phyloP scores from a whole-genome alignment of 345 rosid species.

The Salix udensis region DNA sequence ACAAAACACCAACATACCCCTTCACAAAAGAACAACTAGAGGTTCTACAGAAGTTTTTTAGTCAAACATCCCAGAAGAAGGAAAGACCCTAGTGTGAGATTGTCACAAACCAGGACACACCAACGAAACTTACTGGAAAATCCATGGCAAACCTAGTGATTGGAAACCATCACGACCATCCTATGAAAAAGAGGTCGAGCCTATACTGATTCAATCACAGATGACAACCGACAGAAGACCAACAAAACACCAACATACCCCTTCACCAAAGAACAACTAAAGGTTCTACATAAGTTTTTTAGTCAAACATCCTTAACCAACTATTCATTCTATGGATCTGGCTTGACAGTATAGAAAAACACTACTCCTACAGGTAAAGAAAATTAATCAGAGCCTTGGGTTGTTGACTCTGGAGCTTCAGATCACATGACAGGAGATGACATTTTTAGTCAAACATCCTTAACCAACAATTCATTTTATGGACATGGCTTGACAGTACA shows the following conservation, averaged over 20 bases:
- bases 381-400: not conserved
- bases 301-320: not conserved
- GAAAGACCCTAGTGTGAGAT: too few species aligned
- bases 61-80: too few species aligned
- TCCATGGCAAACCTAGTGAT: too few species aligned
- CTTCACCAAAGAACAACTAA: not conserved
- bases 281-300: not conserved
- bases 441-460: too few species aligned
- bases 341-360: too few species aligned
- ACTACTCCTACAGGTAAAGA: not conserved
- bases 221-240: not conserved
- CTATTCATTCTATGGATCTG: too few species aligned
- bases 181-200: not conserved
- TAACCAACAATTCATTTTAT: not conserved
- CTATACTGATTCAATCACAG: not conserved
- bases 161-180: too few species aligned
- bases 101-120: too few species aligned
- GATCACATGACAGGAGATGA: not conserved
- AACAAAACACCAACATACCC: not conserved
- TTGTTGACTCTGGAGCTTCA: too few species aligned
- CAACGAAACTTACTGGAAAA: too few species aligned
- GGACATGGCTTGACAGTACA: too few species aligned
- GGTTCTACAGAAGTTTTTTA: not conserved
- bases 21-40: not conserved
- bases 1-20: not conserved